These are phyloP conservation scores for Cyberlindnera maclurae DNA, from an alignment of 805 yeast species.

Conservation along the genomic window DNA sequence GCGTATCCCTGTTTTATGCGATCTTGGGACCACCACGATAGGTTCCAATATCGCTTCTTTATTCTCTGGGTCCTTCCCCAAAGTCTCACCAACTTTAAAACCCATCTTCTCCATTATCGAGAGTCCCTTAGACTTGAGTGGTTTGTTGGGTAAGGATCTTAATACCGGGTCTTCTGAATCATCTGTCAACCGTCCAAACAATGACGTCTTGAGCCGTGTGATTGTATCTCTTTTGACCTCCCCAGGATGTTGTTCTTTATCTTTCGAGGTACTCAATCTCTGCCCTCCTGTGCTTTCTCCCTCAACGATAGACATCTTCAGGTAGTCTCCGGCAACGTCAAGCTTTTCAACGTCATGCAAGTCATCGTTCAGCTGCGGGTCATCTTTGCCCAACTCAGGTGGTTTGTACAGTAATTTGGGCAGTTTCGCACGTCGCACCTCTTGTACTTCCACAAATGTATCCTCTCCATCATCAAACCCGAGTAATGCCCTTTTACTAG, in stretches of 20 bases:
- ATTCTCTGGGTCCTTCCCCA: slow-evolving; percentile 29
- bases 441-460: too few relatives aligned
- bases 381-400: too few relatives aligned
- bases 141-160: slow-evolving; percentile 3
- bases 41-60: slow-evolving; percentile 28
- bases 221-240: slow-evolving; percentile 2
- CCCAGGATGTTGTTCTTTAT: neutral
- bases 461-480: slow-evolving; percentile 6
- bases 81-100: slow-evolving; percentile 37
- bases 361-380: neutral
- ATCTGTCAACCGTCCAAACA: slow-evolving; percentile 14
- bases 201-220: slow-evolving; percentile 11
- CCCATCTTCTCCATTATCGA: slow-evolving; percentile 57
- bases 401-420: too few relatives aligned
- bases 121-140: slow-evolving; percentile 35
- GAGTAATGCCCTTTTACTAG: neutral
- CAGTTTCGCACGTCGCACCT: too few relatives aligned
- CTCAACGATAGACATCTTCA: slow-evolving; percentile 21
- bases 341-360: neutral
- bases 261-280: slow-evolving; percentile 1
- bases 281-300: slow-evolving; percentile 6
- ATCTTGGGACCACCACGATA: slow-evolving; percentile 17
- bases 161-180: neutral
- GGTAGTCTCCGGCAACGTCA: slow-evolving; percentile 20
- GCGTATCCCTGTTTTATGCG: slow-evolving; percentile 19